A percentile compares a stretch with the other conserved stretches of the same genome.
Conservation (phyloP, 768 basidiomycete genomes). For the Collybia mongolica region DNA sequence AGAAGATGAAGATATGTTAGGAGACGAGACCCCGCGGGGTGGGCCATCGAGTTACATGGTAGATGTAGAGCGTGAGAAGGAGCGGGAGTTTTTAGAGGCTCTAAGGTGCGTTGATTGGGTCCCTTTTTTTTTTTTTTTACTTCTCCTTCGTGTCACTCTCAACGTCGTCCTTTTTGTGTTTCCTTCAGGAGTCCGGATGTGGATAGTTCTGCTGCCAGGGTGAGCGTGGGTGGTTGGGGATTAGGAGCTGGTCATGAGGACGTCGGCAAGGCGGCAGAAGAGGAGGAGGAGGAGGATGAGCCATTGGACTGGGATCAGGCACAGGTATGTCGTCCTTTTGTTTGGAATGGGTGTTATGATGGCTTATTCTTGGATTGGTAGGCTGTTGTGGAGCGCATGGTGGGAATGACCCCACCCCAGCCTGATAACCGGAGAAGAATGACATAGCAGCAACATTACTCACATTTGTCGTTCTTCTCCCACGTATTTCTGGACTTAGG, state of each 20-base stretch:
- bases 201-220: constrained; percentile 35
- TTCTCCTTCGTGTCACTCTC: too few relatives aligned
- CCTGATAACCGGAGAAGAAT: constrained; percentile 28
- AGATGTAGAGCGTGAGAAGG: constrained; percentile 45
- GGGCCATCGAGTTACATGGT: constrained; percentile 32
- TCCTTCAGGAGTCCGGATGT: constrained; percentile 50
- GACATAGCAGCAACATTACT: constrained; percentile 7
- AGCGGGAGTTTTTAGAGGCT: constrained; percentile 56
- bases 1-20: constrained; percentile 38
- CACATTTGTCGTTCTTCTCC: not conserved
- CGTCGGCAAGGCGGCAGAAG: constrained; percentile 41
- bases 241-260: constrained; percentile 61
- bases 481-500: not conserved
- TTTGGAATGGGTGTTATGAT: not conserved
- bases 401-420: constrained; percentile 43
- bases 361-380: constrained; percentile 13
- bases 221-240: constrained; percentile 74
- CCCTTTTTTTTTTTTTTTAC: not conserved
- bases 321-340: constrained; percentile 39
- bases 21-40: constrained; percentile 55
- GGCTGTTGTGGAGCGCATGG: constrained; percentile 60
- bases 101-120: constrained; percentile 32
- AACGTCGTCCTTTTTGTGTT: too few relatives aligned
- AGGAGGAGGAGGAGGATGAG: constrained; percentile 69
- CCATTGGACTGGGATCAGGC: constrained; percentile 68